Conservation (phyloP, 768 basidiomycete genomes). For the Termitomyces sp. region DNA sequence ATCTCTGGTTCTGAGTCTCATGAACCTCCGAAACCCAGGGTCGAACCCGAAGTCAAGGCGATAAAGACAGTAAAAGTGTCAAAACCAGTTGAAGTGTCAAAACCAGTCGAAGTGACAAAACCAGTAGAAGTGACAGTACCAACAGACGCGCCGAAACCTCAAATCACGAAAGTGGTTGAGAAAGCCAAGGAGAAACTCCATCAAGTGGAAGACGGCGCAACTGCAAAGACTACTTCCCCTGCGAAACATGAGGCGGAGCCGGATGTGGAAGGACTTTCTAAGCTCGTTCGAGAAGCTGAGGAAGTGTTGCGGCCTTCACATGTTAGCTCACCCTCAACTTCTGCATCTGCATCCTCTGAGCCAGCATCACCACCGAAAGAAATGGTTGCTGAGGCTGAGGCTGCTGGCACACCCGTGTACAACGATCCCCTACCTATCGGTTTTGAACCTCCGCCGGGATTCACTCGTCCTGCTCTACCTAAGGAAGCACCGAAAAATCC, state of each 20-base stretch:
- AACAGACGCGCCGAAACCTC: slow-evolving; percentile 36
- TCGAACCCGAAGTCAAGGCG: slow-evolving; percentile 31
- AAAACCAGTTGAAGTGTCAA: neutral
- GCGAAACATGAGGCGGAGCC: slow-evolving; percentile 21
- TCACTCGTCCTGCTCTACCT: slow-evolving; percentile 52
- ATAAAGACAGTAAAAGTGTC: slow-evolving; percentile 26
- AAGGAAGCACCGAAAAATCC: slow-evolving; percentile 26
- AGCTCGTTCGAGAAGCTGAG: slow-evolving; percentile 70
- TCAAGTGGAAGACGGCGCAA: slow-evolving; percentile 19
- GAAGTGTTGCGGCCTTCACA: slow-evolving; percentile 53
- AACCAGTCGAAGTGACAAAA: neutral
- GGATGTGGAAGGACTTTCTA: slow-evolving; percentile 59
- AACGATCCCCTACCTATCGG: slow-evolving; percentile 79
- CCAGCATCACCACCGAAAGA: neutral
- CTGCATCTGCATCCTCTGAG: slow-evolving; percentile 5
- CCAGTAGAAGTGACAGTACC: neutral
- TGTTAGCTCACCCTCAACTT: slow-evolving; percentile 14
- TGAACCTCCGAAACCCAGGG: slow-evolving; percentile 25
- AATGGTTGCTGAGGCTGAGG: slow-evolving; percentile 12
- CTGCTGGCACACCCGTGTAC: slow-evolving; percentile 46
- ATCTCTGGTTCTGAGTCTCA: slow-evolving; percentile 35
- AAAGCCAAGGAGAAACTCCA: slow-evolving; percentile 44
- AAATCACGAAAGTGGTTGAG: slow-evolving; percentile 35
- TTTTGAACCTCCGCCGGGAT: slow-evolving; percentile 92
- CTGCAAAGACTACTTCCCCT: slow-evolving; percentile 12